phyloP scores from a whole-genome alignment of 345 rosid genomes.

The Isatis tinctoria region DNA sequence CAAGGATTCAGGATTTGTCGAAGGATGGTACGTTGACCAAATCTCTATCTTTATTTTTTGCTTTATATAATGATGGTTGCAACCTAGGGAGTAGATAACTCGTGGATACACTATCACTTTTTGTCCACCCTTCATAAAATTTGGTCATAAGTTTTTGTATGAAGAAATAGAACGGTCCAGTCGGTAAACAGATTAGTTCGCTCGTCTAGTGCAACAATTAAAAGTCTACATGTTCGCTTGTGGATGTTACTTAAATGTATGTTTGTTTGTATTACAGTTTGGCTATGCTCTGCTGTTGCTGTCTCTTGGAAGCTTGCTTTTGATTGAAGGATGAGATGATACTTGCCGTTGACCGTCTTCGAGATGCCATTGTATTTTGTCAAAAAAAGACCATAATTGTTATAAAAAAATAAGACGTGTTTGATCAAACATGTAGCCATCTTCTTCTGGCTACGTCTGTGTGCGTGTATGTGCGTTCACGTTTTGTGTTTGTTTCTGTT shows the following conservation, averaged over 20 bases:
- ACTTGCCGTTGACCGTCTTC: constrained; percentile 17
- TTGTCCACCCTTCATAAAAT: not conserved
- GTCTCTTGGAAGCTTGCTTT: constrained; percentile 61
- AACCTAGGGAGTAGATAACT: not conserved
- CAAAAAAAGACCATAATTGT: not conserved
- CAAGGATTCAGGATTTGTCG: constrained; percentile 41
- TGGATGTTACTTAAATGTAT: not conserved
- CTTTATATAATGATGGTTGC: not conserved
- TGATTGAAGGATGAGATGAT: constrained; percentile 28
- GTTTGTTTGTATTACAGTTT: constrained; percentile 41
- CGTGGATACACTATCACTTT: not conserved
- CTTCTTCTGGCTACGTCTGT: not conserved
- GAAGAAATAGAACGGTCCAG: not conserved
- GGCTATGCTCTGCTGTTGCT: constrained; percentile 64
- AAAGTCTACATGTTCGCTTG: not conserved
- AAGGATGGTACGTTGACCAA: constrained; percentile 52
- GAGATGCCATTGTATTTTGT: not conserved
- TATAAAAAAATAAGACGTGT: not conserved
- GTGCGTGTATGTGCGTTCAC: constrained; percentile 13
- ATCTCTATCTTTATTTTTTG: not conserved
- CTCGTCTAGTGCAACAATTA: not conserved
- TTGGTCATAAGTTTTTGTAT: not conserved
- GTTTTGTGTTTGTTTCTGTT: not conserved
- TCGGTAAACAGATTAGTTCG: not conserved
- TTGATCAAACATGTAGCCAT: constrained; percentile 1